Evolutionary conservation across 1,284 basidiomycete genomes (phyloP), one percentile per base, ranked within the genome.

Genomic region (Apiotrichum domesticum): DNA sequence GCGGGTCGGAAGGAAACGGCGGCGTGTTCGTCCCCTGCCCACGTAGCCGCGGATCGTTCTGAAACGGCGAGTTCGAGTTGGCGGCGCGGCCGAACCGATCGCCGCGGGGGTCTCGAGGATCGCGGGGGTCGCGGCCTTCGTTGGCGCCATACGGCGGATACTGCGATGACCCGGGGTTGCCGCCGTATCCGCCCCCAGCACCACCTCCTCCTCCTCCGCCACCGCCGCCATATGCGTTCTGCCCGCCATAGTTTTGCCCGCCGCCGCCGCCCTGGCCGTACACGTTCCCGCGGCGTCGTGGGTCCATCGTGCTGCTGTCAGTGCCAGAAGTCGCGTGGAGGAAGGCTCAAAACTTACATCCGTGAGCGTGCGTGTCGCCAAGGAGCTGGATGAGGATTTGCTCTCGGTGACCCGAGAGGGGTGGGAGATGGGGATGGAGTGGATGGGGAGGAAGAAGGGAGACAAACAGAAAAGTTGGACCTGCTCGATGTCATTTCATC

Each of bases 231-330:
- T 49, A 49, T 4, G 45, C 45, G 34, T 46, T 46, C 46, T 46
- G 46, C 32, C 33, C 32, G 13, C 46, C 46, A 6, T n/a, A 6
- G 34, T 14, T 8, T 9, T 35, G 35, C 6, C 35, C 46, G 10
- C 35, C 35, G 33, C 45, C 45, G 5, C 33, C 32, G 10, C 32
- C 45, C 32, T 33, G 45, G 9, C 32, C 46, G 46, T 47, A 47
- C 46, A 32, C 37, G 49, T 56, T 47, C 45, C 46, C 51, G 13
- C 56, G 47, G 37, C 47, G 61, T 35, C 61, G 48, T 15, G 61
- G 61, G 46, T 62, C 47, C 47, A 49, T 49, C 6, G 29, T 29
- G 29, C 29, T 29, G 29, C 29, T 29, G 29, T 29, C 29, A 29
- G 29, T 3, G 29, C 29, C 29, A 29, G 3, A 29, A 29, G 29